phyloP scores from a whole-genome alignment of 352 stramenopile species.

The Pseudoperonospora humuli region DNA sequence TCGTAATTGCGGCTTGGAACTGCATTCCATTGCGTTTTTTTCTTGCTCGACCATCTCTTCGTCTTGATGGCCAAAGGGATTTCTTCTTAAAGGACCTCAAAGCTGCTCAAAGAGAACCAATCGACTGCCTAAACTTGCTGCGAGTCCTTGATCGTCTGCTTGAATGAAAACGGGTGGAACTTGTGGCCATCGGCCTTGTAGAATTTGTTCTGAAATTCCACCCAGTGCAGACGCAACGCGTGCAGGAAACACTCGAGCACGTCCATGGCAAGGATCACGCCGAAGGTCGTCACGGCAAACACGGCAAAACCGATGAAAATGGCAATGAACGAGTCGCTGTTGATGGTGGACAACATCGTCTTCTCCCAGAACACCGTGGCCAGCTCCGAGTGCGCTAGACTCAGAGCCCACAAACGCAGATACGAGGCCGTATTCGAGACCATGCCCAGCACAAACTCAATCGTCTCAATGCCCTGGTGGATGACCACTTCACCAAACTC shows the following conservation, averaged over 20 bases:
- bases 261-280: constrained; percentile 98
- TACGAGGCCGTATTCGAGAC: constrained; percentile 99
- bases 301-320: constrained; percentile 93
- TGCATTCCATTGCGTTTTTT: constrained; percentile 10
- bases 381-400: constrained; percentile 94
- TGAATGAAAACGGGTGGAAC: constrained; percentile 95
- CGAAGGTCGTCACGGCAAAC: constrained; percentile 94
- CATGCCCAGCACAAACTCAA: constrained; percentile 99
- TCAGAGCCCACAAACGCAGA: constrained; percentile 98
- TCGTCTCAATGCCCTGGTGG: constrained; percentile 99
- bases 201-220: constrained; percentile 99
- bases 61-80: constrained; percentile 1
- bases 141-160: constrained; percentile 69
- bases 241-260: constrained; percentile 99
- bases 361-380: constrained; percentile 97
- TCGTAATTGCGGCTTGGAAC: constrained; percentile 9
- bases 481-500: constrained; percentile 97
- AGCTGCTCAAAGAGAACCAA: too few relatives aligned
- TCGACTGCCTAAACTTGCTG: constrained; percentile 34
- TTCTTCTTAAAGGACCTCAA: too few relatives aligned
- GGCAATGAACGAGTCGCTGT: constrained; percentile 94
- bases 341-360: constrained; percentile 95
- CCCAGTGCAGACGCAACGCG: constrained; percentile 98
- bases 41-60: background rate
- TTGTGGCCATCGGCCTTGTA: constrained; percentile 96